phyloP scores from a whole-genome alignment of 2,329 filamentous ascomycete species.

The Trichoderma lentiforme region DNA sequence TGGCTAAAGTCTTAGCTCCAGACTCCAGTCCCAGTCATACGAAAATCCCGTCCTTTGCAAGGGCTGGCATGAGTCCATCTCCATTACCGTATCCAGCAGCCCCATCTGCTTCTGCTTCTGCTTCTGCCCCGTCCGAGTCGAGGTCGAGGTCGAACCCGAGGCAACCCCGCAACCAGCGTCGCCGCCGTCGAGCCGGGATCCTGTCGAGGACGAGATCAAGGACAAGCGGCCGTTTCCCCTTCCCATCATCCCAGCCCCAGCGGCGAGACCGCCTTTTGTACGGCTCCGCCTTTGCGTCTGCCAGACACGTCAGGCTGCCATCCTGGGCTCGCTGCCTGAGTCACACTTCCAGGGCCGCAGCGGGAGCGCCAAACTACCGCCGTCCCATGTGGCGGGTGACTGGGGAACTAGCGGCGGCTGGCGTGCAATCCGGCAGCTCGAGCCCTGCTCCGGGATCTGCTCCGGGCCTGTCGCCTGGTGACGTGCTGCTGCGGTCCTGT shows the following conservation, averaged over 20 bases:
- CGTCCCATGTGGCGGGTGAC: slow-evolving; percentile 7
- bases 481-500: background rate
- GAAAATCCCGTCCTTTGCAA: background rate
- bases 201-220: no score
- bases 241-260: no score
- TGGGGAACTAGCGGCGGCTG: background rate
- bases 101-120: background rate
- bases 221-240: no score
- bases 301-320: slow-evolving; percentile 12
- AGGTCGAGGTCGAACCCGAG: background rate
- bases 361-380: slow-evolving; percentile 10
- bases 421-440: background rate
- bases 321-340: slow-evolving; percentile 5
- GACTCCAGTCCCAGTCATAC: background rate
- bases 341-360: slow-evolving; percentile 1
- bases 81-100: background rate
- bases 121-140: background rate
- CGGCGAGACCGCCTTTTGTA: background rate
- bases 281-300: background rate
- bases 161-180: slow-evolving; percentile 6
- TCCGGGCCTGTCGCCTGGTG: background rate
- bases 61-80: background rate
- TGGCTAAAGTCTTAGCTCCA: background rate
- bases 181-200: background rate
- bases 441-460: background rate